These are phyloP conservation scores for Dothideomycetes sp. DNA, from an alignment of 2,329 filamentous ascomycete genomes.

Conservation along the genomic window DNA sequence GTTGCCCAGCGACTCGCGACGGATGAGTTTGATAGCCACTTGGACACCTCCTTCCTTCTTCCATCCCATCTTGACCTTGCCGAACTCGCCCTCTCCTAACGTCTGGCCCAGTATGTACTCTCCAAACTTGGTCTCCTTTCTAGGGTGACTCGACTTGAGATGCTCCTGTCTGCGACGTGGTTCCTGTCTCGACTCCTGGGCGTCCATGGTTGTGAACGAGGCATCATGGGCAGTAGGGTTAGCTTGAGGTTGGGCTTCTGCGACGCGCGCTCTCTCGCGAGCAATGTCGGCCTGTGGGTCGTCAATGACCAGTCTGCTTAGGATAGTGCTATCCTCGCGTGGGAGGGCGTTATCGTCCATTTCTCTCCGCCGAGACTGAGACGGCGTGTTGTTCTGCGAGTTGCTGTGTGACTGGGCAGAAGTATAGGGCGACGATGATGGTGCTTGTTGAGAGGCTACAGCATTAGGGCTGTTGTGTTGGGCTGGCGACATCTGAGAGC, in stretches of 20 bases:
- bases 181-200: conserved; percentile 36
- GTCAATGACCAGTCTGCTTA: conserved; percentile 68
- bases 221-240: conserved; percentile 35
- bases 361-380: conserved; percentile 10
- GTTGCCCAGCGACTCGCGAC: conserved; percentile 76
- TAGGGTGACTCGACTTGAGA: conserved; percentile 37
- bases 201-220: conserved; percentile 39
- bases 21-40: conserved; percentile 97
- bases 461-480: conserved; percentile 27
- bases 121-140: conserved; percentile 81
- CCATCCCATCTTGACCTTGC: conserved; percentile 98
- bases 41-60: conserved; percentile 86
- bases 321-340: conserved; percentile 68
- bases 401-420: conserved; percentile 20
- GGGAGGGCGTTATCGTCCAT: conserved; percentile 42
- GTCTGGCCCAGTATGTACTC: conserved; percentile 95
- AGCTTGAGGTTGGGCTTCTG: conserved; percentile 44
- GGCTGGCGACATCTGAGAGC: conserved; percentile 31
- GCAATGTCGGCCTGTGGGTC: conserved; percentile 66
- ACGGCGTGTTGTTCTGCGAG: conserved; percentile 12
- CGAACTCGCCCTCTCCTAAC: conserved; percentile 94
- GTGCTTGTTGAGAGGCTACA: conserved; percentile 14
- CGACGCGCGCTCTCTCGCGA: conserved; percentile 60
- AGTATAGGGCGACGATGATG: conserved; percentile 17
- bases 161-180: conserved; percentile 49